A percentile compares a stretch with the other conserved stretches of the same genome.
phyloP scores from a whole-genome alignment of 768 basidiomycete species.

The Auricularia cornea region DNA sequence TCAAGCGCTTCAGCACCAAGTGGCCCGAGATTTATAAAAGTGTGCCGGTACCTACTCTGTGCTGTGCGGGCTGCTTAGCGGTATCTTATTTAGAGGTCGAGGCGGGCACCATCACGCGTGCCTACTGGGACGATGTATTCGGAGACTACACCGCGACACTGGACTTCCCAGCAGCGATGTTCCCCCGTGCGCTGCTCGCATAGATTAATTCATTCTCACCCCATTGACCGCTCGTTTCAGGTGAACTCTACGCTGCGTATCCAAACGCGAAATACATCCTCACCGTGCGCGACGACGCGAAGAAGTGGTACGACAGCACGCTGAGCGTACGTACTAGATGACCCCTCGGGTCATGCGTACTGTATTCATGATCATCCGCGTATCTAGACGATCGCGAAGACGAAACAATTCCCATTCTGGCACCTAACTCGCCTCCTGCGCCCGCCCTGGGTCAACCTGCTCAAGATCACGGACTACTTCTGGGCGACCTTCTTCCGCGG shows the following conservation, averaged over 20 bases:
- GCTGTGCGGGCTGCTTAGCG: too few species aligned
- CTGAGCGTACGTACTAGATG: not conserved
- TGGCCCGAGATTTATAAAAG: not conserved
- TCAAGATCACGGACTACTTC: not conserved
- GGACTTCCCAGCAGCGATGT: not conserved
- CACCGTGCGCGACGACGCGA: not conserved
- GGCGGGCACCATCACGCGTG: not conserved
- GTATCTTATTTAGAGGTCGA: not conserved
- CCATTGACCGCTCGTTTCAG: not conserved
- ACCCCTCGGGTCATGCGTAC: not conserved
- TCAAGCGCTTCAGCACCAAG: not conserved
- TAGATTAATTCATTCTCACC: not conserved
- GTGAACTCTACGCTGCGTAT: not conserved
- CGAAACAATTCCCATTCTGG: not conserved
- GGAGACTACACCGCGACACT: not conserved
- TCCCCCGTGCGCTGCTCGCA: not conserved
- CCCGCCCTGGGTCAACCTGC: not conserved
- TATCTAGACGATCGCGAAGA: not conserved
- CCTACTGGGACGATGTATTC: not conserved
- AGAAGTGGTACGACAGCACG: not conserved
- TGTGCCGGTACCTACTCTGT: too few species aligned
- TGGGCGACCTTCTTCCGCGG: not conserved
- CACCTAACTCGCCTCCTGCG: not conserved
- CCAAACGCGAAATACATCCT: constrained; percentile 1
- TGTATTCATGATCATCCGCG: not conserved